Evolutionary conservation across 352 stramenopile species (phyloP).

Genomic region (Phytophthora kernoviae): DNA sequence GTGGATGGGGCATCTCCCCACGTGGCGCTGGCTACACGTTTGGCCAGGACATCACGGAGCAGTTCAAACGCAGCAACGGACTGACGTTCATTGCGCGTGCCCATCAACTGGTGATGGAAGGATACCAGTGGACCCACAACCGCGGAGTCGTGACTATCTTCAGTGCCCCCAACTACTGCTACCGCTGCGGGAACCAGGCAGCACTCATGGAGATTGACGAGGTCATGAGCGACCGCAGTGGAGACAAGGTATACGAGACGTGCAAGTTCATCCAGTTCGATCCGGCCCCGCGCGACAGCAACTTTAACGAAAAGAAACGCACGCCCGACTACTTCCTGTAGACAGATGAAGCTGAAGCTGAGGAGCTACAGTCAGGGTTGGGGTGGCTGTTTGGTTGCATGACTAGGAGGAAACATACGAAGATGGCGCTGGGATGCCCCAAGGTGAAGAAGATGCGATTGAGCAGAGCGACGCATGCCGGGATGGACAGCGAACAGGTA

Average conservation of each 20-base stretch:
- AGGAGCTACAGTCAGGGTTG: not conserved
- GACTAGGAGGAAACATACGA: not conserved
- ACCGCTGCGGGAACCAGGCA: slow-evolving; percentile 96
- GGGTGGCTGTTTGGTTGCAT: not conserved
- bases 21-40: slow-evolving; percentile 89
- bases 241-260: slow-evolving; percentile 91
- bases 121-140: slow-evolving; percentile 94
- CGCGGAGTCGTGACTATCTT: slow-evolving; percentile 93
- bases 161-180: slow-evolving; percentile 95
- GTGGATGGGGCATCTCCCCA: slow-evolving; percentile 87
- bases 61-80: slow-evolving; percentile 91
- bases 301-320: slow-evolving; percentile 92
- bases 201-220: slow-evolving; percentile 96
- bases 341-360: slow-evolving; percentile 3
- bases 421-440: not conserved
- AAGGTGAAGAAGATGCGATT: slow-evolving; percentile 11
- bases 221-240: slow-evolving; percentile 85
- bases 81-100: slow-evolving; percentile 88
- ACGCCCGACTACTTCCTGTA: slow-evolving; percentile 94
- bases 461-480: slow-evolving; percentile 27
- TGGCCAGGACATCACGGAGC: slow-evolving; percentile 86
- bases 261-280: slow-evolving; percentile 95
- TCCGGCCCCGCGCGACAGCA: slow-evolving; percentile 88
- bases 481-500: slow-evolving; percentile 9
- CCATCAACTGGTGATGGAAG: slow-evolving; percentile 94